Conservation (phyloP, 345 rosid genomes). For the Populus ilicifolia region DNA sequence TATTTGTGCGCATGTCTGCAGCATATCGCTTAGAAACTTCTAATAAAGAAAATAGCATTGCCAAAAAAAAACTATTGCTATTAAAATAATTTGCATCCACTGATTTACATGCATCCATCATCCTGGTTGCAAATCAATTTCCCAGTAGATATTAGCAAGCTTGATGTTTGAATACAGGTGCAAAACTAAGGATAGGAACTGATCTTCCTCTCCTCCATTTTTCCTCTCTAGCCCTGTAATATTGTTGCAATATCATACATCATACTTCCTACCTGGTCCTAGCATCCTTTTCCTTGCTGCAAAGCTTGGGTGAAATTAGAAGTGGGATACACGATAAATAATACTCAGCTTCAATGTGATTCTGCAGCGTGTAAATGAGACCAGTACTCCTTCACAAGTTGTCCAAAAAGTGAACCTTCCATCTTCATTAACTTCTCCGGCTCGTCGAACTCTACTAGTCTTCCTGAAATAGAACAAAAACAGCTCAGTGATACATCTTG, state of each 20-base stretch:
- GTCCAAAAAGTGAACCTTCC: slow-evolving; percentile 68
- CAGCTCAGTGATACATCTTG: background rate
- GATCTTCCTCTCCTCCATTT: background rate
- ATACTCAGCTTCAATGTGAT: slow-evolving; percentile 26
- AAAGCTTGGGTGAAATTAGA: background rate
- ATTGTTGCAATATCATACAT: background rate
- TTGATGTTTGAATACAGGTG: background rate
- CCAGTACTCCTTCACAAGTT: slow-evolving; percentile 86
- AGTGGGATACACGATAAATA: no score
- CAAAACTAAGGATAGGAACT: background rate
- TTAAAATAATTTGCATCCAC: background rate
- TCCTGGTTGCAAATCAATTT: background rate
- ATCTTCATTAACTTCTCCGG: slow-evolving; percentile 61
- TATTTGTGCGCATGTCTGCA: no score
- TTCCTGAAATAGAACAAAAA: slow-evolving; percentile 42
- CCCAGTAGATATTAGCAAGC: background rate
- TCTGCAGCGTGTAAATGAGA: slow-evolving; percentile 65
- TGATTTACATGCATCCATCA: no score
- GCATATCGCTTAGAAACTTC: no score
- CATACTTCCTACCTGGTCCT: background rate
- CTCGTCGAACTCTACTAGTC: slow-evolving; percentile 71
- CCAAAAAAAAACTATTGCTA: no score
- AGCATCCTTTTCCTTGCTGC: background rate
- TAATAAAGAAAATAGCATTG: no score
- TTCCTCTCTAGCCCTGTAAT: background rate